phyloP scores from a whole-genome alignment of 306 rosid genomes.

The Lagenaria siceraria region DNA sequence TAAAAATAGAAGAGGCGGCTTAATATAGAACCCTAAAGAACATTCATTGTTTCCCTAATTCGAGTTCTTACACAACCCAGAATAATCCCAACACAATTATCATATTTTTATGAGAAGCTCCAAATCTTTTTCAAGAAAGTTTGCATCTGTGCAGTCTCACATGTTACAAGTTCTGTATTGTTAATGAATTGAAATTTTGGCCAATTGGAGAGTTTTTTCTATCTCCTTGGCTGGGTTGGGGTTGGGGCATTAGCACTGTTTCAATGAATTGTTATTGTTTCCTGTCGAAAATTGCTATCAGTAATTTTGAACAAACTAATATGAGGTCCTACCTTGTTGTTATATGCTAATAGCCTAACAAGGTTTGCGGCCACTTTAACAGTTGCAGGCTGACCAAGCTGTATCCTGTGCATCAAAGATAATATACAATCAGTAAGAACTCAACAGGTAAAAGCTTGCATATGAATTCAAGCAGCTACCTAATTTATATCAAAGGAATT shows the following conservation, averaged over 20 bases:
- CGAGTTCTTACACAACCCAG: background rate
- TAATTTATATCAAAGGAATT: background rate
- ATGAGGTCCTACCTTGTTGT: slow-evolving; percentile 62
- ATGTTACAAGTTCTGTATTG: background rate
- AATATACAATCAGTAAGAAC: background rate
- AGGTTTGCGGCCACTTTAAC: slow-evolving; percentile 94
- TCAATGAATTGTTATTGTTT: background rate
- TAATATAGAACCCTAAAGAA: background rate
- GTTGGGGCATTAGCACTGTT: background rate
- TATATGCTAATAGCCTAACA: slow-evolving; percentile 68
- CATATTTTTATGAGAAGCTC: background rate
- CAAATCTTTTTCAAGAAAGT: background rate
- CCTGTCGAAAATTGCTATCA: background rate
- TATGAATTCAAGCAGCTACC: background rate
- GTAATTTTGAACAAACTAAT: background rate
- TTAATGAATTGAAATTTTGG: background rate
- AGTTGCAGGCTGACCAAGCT: slow-evolving; percentile 93
- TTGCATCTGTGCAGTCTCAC: background rate
- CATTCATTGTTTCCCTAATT: background rate
- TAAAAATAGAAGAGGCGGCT: background rate
- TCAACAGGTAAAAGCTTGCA: background rate
- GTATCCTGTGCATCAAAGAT: slow-evolving; percentile 42
- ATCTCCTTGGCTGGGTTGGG: background rate
- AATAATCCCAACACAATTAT: background rate
- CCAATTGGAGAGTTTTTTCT: background rate